These are phyloP conservation scores for Elongisporangium anandrum DNA, from an alignment of 352 stramenopile genomes.

Conservation along the genomic window DNA sequence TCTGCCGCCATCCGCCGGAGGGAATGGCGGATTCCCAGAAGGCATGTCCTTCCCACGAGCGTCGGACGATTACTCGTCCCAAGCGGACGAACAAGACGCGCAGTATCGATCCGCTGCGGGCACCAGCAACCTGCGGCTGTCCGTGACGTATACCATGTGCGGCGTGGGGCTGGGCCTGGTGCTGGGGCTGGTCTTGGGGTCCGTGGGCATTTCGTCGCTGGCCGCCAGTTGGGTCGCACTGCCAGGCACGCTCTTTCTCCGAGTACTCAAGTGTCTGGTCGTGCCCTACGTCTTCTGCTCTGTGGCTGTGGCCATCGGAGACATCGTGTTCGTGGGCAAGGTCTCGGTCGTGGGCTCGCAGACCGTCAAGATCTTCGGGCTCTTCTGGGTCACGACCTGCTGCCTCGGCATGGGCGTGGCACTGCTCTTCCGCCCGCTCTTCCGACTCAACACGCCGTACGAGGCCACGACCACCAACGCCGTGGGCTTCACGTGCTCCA, in stretches of 20 bases:
- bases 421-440: slow-evolving; percentile 51
- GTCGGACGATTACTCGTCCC: too few relatives aligned
- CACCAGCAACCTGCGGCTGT: slow-evolving; percentile 38
- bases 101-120: not conserved
- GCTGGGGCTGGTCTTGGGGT: slow-evolving; percentile 44
- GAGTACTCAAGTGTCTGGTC: slow-evolving; percentile 68
- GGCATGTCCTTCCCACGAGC: too few relatives aligned
- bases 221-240: slow-evolving; percentile 52
- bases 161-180: slow-evolving; percentile 42
- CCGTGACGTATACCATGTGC: slow-evolving; percentile 45
- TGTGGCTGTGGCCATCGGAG: slow-evolving; percentile 65
- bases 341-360: slow-evolving; percentile 59
- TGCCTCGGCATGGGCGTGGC: slow-evolving; percentile 48
- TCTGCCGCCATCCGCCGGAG: too few relatives aligned
- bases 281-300: slow-evolving; percentile 81
- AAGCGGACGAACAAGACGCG: not conserved
- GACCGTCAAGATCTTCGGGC: slow-evolving; percentile 58
- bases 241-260: slow-evolving; percentile 68
- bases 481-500: slow-evolving; percentile 45
- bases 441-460: slow-evolving; percentile 23
- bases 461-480: slow-evolving; percentile 18
- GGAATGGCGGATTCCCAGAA: too few relatives aligned
- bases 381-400: slow-evolving; percentile 47
- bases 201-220: slow-evolving; percentile 31
- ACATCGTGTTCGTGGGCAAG: slow-evolving; percentile 76